phyloP scores from a whole-genome alignment of 257 asterid genomes.

The Lavandula angustifolia region DNA sequence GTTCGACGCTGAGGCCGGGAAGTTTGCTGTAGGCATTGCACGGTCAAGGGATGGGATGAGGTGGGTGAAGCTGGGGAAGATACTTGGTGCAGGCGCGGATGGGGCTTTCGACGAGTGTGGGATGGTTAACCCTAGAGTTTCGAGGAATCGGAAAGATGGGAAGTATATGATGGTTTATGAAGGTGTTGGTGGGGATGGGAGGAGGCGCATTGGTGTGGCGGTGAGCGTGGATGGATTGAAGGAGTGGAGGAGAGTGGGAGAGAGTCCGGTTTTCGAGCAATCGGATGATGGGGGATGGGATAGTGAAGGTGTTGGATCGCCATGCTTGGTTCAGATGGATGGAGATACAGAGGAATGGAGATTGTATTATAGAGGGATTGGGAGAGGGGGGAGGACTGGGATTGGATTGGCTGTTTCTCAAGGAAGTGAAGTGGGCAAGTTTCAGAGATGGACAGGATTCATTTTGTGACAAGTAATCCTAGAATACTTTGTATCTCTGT shows the following conservation, averaged over 20 bases:
- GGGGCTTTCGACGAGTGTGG: constrained; percentile 72
- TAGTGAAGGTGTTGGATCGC: constrained; percentile 74
- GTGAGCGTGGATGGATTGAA: constrained; percentile 70
- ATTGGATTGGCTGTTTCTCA: constrained; percentile 77
- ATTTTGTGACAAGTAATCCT: constrained; percentile 40
- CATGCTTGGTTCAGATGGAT: constrained; percentile 78
- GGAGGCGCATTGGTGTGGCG: constrained; percentile 62
- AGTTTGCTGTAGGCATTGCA: constrained; percentile 61
- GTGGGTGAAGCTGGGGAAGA: constrained; percentile 81
- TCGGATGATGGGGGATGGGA: constrained; percentile 72
- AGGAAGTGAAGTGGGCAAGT: constrained; percentile 43
- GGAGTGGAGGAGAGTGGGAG: constrained; percentile 62
- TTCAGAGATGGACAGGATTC: constrained; percentile 71
- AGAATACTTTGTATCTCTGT: too few species aligned
- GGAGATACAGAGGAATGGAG: constrained; percentile 75
- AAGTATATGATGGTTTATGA: constrained; percentile 78
- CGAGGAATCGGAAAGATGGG: constrained; percentile 60
- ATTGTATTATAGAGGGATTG: constrained; percentile 77
- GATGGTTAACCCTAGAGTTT: constrained; percentile 51
- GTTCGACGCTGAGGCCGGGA: constrained; percentile 44
- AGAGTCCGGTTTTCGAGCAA: constrained; percentile 47
- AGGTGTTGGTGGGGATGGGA: constrained; percentile 61
- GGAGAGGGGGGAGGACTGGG: constrained; percentile 69
- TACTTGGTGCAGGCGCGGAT: constrained; percentile 44
- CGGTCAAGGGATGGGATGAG: constrained; percentile 88